Evolutionary conservation across 257 asterid species (phyloP).

Genomic region (Gentiana macrophylla): DNA sequence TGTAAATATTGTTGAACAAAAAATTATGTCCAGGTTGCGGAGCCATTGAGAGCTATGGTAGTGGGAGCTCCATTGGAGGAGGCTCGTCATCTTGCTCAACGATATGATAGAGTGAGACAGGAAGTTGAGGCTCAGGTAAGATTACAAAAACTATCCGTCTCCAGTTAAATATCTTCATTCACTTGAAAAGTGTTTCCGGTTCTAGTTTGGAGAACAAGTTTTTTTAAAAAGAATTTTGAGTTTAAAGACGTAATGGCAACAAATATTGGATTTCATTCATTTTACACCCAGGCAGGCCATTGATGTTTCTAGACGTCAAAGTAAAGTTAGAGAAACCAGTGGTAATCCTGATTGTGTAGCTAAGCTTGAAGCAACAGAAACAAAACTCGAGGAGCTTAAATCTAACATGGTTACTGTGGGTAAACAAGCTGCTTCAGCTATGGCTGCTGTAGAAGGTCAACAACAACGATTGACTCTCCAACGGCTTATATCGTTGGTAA

Average conservation of each 20-base stretch:
- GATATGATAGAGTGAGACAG: constrained; percentile 94
- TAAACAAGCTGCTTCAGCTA: constrained; percentile 58
- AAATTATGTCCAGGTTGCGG: constrained; percentile 52
- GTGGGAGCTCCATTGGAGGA: constrained; percentile 99
- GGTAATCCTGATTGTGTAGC: constrained; percentile 29
- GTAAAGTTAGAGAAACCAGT: constrained; percentile 36
- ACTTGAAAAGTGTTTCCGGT: no score
- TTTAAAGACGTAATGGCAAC: no score
- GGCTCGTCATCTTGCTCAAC: constrained; percentile 99
- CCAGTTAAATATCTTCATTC: no score
- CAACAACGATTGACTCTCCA: constrained; percentile 60
- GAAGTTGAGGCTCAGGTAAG: constrained; percentile 97
- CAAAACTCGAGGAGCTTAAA: constrained; percentile 50
- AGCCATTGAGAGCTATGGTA: constrained; percentile 97
- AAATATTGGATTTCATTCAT: constrained; percentile 7
- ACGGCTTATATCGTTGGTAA: constrained; percentile 48
- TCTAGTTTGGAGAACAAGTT: no score
- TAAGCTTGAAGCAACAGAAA: constrained; percentile 53
- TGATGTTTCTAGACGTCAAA: constrained; percentile 60
- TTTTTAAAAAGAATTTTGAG: no score
- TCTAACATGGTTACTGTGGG: constrained; percentile 49
- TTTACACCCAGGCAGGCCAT: constrained; percentile 34
- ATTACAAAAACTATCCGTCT: background rate
- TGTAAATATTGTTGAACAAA: no score
- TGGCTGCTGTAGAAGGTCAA: constrained; percentile 63